Evolutionary conservation across 2,329 filamentous ascomycete genomes (phyloP).

Genomic region (Xylariaceae sp.): DNA sequence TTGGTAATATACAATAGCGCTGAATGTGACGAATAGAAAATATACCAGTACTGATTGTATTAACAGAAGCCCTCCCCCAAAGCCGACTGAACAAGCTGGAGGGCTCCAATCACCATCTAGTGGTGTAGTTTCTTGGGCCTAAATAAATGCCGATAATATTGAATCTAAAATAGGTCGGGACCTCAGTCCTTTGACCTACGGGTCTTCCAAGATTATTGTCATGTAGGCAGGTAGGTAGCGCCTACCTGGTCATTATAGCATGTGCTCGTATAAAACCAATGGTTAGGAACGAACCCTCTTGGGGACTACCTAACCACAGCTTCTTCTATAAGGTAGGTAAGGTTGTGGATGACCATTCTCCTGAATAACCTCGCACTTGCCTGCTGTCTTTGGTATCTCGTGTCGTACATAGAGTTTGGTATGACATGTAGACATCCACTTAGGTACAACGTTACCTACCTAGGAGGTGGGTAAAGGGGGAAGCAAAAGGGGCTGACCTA

Average conservation of each 20-base stretch:
- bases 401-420: no score
- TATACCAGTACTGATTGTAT: conserved; percentile 12
- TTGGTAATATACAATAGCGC: conserved; percentile 12
- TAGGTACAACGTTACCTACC: no score
- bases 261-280: neutral
- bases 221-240: no score
- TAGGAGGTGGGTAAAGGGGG: neutral
- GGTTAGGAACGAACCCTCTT: neutral
- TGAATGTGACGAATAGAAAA: conserved; percentile 1
- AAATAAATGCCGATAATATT: conserved; percentile 13
- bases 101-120: conserved; percentile 21
- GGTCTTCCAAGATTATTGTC: neutral
- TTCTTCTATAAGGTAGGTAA: neutral
- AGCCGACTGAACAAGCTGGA: conserved; percentile 7
- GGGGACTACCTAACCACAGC: neutral
- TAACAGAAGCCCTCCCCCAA: conserved; percentile 5
- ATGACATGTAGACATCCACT: no score
- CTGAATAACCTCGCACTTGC: no score
- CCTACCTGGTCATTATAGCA: neutral
- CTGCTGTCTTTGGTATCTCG: no score
- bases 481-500: no score
- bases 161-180: neutral
- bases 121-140: conserved; percentile 9
- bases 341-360: no score
- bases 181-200: no score